Base-by-base conservation (phyloP, 129 eudicot genomes). In the Sambucus nigra region DNA sequence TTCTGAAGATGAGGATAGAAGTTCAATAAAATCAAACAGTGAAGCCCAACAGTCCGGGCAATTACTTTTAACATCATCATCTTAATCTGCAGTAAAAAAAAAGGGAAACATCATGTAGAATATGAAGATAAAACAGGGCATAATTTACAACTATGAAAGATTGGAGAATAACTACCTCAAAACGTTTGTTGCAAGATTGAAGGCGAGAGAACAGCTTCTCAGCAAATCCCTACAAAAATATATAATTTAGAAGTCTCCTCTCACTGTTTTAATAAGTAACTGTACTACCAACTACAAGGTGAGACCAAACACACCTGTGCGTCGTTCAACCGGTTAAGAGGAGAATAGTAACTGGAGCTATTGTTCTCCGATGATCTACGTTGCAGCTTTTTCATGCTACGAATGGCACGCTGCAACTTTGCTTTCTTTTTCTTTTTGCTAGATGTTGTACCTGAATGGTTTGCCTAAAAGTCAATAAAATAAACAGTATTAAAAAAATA, bases 391-490 rank as follows among this genome's bases (percentile, higher is more conserved):
- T 91, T 91, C 94, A 91, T 85, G 76, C 98, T 91, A 59, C 95
- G 95, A 18, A 81, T 64, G 41, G 64, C 94, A 51, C 98, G 98
- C 69, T 85, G 79, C 76, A 91, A 55, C 61, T 91, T 91, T 46
- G 98, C 98, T 65, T 91, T 76, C 94, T 91, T 91, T 77, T 91
- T 91, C 98, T 91, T 91, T 71, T 91, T 91, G 79, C 98, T 91
- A 25, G 95, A 73, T 22, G 86, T 65, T 24, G 98, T 85, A 47
- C 98, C 98, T 60, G 92, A 80, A 70, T 85, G 74, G 19, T 66
- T 77, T 19, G 98, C 98, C 98, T 91, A 59, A 5, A n/a, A 52
- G 52, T 65, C 53, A 62, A 64, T 52, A 40, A n/a, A 32, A 16
- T 4, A 40, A 59, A 47, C 39, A 25, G 25, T 5, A 60, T 64